A percentile compares a stretch with the other conserved stretches of the same genome.
Conservation (phyloP, 1,284 basidiomycete genomes). For the Cutaneotrichosporon sp. region DNA sequence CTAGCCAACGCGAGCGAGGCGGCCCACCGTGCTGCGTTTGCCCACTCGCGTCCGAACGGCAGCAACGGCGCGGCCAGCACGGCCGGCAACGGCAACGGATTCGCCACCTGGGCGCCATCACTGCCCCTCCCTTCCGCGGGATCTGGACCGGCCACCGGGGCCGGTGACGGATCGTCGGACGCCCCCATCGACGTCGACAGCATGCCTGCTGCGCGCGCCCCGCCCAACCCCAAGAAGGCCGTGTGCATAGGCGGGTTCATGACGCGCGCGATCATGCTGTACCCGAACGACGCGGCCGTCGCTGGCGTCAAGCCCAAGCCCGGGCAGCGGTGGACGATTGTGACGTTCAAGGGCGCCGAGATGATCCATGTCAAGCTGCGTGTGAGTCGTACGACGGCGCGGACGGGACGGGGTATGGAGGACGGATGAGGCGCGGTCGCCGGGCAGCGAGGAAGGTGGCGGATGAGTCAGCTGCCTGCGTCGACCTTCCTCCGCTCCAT, state of each 20-base stretch:
- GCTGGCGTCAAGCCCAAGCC: constrained; percentile 51
- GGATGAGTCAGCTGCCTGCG: constrained; percentile 1
- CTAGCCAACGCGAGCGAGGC: constrained; percentile 6
- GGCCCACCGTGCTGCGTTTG: constrained; percentile 4
- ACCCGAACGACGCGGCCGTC: constrained; percentile 73
- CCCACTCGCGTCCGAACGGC: background rate
- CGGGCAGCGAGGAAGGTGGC: background rate
- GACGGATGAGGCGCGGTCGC: background rate
- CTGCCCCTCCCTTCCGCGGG: background rate
- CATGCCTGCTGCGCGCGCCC: constrained; percentile 6
- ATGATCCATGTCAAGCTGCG: constrained; percentile 73
- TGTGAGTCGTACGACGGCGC: constrained; percentile 44
- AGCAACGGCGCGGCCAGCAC: background rate
- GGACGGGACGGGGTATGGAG: too few relatives aligned
- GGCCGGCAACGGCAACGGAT: background rate
- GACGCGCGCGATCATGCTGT: constrained; percentile 79
- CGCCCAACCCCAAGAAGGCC: constrained; percentile 35
- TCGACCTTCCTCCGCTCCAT: background rate
- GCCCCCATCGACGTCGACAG: constrained; percentile 41
- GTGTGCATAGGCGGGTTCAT: constrained; percentile 85
- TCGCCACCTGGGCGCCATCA: constrained; percentile 1
- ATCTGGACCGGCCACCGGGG: background rate
- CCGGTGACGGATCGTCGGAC: constrained; percentile 19
- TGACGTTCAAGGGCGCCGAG: constrained; percentile 58
- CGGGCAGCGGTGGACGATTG: constrained; percentile 32